Conservation (phyloP, 2,329 filamentous ascomycete species). For the Huntiella decipiens region DNA sequence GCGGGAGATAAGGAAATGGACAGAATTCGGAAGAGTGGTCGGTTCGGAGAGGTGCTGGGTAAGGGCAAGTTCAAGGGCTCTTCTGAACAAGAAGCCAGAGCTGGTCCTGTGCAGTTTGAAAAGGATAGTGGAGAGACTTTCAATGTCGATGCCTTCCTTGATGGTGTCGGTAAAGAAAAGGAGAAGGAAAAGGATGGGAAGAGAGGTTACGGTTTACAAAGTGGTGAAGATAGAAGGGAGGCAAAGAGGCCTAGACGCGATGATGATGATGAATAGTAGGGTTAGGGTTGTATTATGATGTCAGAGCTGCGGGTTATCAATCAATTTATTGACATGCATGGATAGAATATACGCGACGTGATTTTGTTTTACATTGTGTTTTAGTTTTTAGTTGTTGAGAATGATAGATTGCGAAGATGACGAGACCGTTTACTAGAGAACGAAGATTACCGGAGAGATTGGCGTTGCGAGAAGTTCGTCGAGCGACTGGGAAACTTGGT, state of each 20-base stretch:
- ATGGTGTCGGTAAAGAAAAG: conserved; percentile 31
- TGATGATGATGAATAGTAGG: conserved; percentile 39
- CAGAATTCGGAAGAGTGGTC: conserved; percentile 65
- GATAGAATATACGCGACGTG: not conserved
- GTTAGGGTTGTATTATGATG: not conserved
- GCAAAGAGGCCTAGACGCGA: conserved; percentile 64
- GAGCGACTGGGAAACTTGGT: conserved; percentile 42
- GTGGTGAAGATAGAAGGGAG: conserved; percentile 31
- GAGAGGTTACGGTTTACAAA: conserved; percentile 60
- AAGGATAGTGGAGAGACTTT: conserved; percentile 76
- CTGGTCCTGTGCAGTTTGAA: conserved; percentile 92
- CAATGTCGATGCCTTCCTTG: conserved; percentile 83
- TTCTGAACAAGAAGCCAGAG: conserved; percentile 61
- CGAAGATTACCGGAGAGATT: not conserved
- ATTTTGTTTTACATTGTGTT: not conserved
- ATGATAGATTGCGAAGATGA: not conserved
- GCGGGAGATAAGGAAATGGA: conserved; percentile 68
- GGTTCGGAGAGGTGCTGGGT: conserved; percentile 73
- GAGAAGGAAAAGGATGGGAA: conserved; percentile 52
- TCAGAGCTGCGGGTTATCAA: too few species aligned
- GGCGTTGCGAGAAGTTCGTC: not conserved
- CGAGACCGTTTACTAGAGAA: not conserved
- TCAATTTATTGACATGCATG: not conserved
- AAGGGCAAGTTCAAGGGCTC: conserved; percentile 82
- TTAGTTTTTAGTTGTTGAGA: not conserved